Base-by-base conservation (phyloP, 495 filamentous ascomycete species). In the Penicillium steckii region DNA sequence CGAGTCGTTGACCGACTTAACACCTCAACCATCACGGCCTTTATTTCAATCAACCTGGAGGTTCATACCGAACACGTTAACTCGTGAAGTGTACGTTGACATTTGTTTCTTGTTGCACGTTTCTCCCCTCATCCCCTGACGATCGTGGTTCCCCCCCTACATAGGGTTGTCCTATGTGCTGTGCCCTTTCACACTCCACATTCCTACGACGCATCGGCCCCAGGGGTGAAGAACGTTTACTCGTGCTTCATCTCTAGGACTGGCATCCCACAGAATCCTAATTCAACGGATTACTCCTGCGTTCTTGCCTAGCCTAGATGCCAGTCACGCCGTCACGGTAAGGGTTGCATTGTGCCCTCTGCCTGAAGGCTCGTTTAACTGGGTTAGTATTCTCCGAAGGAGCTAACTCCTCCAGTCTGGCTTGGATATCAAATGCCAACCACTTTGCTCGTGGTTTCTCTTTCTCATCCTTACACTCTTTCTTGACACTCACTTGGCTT, bases 151-250 rank as follows among this genome's bases (percentile, higher is more conserved):
- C 55, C 66, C 70, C 74, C 70, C 74, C 69, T 72, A 60, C 66
- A 67, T 72, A 77, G 72, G 72, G 70, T 72, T 72, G 29, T 59
- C 52, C 44, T 62, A 65, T 69, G 64, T 60, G 50, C 44, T 62
- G 66, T 69, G 64, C 61, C 46, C 64, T 72, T 60, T 59, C 13
- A 41, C 23, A 64, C 65, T 70, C 79, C 78, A 81, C 78, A 80
- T 81, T 79, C 79, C 78, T 67, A 72, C 77, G 71, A 61, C 57
- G 60, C 71, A 56, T 50, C 57, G 56, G 64, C 65, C 71, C 71
- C 74, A 76, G 68, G 74, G 80, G 83, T 80, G 83, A 84, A 86
- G 80, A n/a, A 80, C 82, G 82, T 86, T 86, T 73, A 76, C 80
- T 86, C 83, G 83, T 83, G 69, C 78, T 83, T 84, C 76, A 79